Base-by-base conservation (phyloP, 495 filamentous ascomycete genomes). In the Lindgomyces ingoldianus region DNA sequence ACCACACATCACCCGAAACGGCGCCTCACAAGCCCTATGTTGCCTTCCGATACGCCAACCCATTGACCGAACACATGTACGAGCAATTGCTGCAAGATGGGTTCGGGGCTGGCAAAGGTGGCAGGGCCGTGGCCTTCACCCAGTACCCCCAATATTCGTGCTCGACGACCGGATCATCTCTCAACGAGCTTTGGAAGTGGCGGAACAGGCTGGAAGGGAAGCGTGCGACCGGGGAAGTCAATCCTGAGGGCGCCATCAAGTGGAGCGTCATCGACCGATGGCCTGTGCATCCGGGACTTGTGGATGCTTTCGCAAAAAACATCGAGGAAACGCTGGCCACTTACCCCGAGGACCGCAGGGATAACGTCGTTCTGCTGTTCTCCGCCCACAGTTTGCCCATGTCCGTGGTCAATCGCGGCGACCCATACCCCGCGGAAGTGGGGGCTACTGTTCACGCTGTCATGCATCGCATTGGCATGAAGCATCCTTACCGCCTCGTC, bases 131-230 rank as follows among this genome's bases (percentile, higher is more conserved):
- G 6, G 95, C 95, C 1, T 99, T 98, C 75, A 96, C 94, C 3
- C 95, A 99, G 74, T 99, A 99, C 69, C 95, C 95, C 21, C 95
- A 99, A 73, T 99, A 99, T 74, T 94, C 90, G n/a, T 99, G 95
- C 77, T 96, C 91, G 24, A 99, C 95, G 6, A 99, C 95, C 1
- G 95, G 95, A 36, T 96, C 91, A 76, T 94, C 90, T 48, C 75
- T 99, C 55, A 99, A 98, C 71, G 95, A 99, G 78, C 74, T 99
- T 44, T 99, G 95, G 95, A 96, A 93, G 76, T 95, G 92, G 90
- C 81, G 91, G 60, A 89, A 89, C 68, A 84, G 92, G 64, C 75
- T 97, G 61, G 95, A 99, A 79, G 89, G 89, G 6, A 90, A 89
- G 76, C 79, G 80, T 45, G 74, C 74, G 12, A 77, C 79, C 41